Percentiles rank a stretch among this genome's conserved stretches.
These are phyloP conservation scores for Coniferiporia sulphurascens DNA, from an alignment of 1,284 basidiomycete genomes.

Conservation along the genomic window DNA sequence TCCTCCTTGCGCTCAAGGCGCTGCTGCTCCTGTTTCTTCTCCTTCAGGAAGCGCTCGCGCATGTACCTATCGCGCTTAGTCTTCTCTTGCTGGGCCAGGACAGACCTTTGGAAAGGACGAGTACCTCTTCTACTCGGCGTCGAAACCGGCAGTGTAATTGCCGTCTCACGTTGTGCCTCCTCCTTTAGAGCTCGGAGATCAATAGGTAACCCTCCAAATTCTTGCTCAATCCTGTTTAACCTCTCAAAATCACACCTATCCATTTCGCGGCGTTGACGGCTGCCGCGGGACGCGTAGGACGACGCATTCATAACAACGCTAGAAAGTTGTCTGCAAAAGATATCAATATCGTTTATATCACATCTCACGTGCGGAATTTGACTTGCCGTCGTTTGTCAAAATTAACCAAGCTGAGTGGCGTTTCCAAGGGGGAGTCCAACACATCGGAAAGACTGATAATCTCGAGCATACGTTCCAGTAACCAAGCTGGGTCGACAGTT, in stretches of 20 bases:
- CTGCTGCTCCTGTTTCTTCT: conserved; percentile 67
- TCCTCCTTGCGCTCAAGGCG: conserved; percentile 68
- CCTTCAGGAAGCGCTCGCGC: conserved; percentile 62
- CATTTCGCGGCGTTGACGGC: conserved; percentile 46
- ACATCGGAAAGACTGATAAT: conserved; percentile 68
- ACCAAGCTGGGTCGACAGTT: conserved; percentile 74
- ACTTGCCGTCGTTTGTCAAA: conserved; percentile 74
- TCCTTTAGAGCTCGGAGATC: conserved; percentile 68
- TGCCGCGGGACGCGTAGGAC: conserved; percentile 38
- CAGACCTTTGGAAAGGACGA: conserved; percentile 65
- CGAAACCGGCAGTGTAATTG: conserved; percentile 31
- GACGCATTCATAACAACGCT: conserved; percentile 54
- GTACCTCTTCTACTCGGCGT: conserved; percentile 41
- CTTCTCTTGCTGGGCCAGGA: conserved; percentile 69
- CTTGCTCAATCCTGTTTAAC: conserved; percentile 66
- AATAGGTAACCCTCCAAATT: conserved; percentile 51
- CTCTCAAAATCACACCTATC: conserved; percentile 68
- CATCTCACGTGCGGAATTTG: conserved; percentile 1
- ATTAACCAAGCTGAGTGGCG: conserved; percentile 55
- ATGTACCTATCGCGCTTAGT: conserved; percentile 66
- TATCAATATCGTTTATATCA: conserved; percentile 13
- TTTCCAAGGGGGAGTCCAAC: conserved; percentile 45
- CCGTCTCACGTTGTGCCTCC: conserved; percentile 62
- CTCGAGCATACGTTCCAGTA: conserved; percentile 74
- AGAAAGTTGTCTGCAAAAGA: conserved; percentile 50